Base-by-base conservation (phyloP, 2,329 filamentous ascomycete genomes). In the Calonectria montana region DNA sequence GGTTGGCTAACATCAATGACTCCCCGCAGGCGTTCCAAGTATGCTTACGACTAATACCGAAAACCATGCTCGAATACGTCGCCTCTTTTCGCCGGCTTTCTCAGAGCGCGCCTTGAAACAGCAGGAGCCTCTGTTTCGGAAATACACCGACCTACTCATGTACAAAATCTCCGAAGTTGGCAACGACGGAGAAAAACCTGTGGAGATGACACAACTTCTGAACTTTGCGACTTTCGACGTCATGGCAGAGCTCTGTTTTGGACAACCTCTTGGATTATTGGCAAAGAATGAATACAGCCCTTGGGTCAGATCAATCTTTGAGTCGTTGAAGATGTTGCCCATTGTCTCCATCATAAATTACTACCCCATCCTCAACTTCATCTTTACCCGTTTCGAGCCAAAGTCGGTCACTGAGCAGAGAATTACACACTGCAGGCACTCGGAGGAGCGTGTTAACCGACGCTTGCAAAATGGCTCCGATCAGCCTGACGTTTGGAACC, bases 321-420 rank as follows among this genome's bases (percentile, higher is more conserved):
- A 39, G 13, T 59, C 53, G 31, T 31, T 59, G 6, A 59, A 59
- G 31, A 59, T 59, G 53, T 15, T 59, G 31, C 53, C 53, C 13
- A 39, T 59, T 27, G 53, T 35, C 4, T 64, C 61, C 31, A 64
- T 64, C 18, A 48, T 64, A n/a, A 64, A 64, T 8, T 64, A 64
- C 41, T 64, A 64, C 29, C 61, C 61, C 4, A 64, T 64, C n/a
- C 29, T 64, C n/a, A 64, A 64, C 43, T 43, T 43, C 61, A 64
- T 64, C 43, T 64, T 64, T 10, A 48, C 61, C 16, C 61, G 61
- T 15, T 64, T 64, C 13, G 61, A 64, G 61, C 61, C 61, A 48
- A 64, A 64, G 29, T 64, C 61, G 6, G 43, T 64, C 29, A 64
- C 61, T 4, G 29, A 64, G 45, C 61, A 64, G 15, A 29, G 61